Conservation (phyloP, 1,284 basidiomycete species). For the Cystobasidiaceae sp. region DNA sequence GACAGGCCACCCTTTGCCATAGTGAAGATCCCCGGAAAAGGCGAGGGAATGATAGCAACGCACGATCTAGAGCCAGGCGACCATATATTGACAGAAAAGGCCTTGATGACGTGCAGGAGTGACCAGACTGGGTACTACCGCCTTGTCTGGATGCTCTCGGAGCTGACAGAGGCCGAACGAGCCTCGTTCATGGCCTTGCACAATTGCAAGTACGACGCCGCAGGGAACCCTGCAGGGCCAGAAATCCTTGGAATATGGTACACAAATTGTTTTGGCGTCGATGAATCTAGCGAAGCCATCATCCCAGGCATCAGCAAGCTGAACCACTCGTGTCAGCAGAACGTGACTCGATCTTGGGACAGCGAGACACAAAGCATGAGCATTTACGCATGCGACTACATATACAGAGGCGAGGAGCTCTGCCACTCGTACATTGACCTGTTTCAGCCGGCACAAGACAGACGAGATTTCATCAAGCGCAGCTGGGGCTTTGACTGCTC, state of each 20-base stretch:
- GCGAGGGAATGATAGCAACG: not conserved
- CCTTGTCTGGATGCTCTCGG: not conserved
- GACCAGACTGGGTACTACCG: not conserved
- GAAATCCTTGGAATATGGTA: not conserved
- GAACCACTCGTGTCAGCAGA: constrained; percentile 8
- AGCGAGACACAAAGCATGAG: not conserved
- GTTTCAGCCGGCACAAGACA: not conserved
- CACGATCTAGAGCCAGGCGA: not conserved
- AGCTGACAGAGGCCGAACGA: not conserved
- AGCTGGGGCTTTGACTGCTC: not conserved
- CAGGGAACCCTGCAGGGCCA: not conserved
- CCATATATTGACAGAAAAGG: not conserved
- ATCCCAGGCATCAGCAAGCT: not conserved
- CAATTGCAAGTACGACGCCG: not conserved
- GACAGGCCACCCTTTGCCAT: no score
- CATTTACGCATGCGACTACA: not conserved
- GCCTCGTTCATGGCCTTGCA: not conserved
- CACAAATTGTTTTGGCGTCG: not conserved
- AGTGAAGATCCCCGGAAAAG: not conserved
- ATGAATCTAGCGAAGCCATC: not conserved
- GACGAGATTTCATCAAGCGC: not conserved
- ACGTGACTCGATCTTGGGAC: not conserved
- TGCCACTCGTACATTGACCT: constrained; percentile 1
- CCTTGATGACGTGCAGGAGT: not conserved
- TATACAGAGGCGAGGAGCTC: constrained; percentile 12